Evolutionary conservation across 495 filamentous ascomycete genomes (phyloP), one percentile per base, ranked within the genome.

Genomic region (Tuber magnatum): DNA sequence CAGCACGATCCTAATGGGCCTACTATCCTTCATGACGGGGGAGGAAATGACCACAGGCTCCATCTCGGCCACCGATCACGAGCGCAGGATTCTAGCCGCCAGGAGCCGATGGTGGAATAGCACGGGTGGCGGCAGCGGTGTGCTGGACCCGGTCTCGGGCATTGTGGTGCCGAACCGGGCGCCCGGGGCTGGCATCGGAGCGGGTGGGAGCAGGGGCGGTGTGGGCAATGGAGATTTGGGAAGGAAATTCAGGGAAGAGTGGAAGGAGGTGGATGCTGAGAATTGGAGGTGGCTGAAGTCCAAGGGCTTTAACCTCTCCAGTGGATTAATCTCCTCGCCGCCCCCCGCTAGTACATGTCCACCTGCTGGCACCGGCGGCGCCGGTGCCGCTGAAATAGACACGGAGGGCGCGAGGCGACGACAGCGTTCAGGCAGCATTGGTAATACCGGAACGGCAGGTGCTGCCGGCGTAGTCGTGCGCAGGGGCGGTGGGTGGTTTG

Each of bases 1-100:
- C 18, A 93, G 90, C 68, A 99, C 95, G 5, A 99, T 99, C 80
- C 86, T 99, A 32, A 97, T 97, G 76, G 95, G 95, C 56, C 86
- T 99, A 28, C 87, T 97, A 74, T 94, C 91, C 61, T 99, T 99
- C 84, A 99, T 99, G 95, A 98, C 94, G 5, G 93, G 91, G 76
- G 94, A 99, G 81, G 95, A 99, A 85, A 97, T 98, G 94, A 99
- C 95, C 1, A 98, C 96, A 1, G 95, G 95, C 6, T 93, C 90
- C 61, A 89, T 99, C n/a, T 90, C 90, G 46, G 92, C 91, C 10
- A 89, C 89, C 12, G 91, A 94, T 61, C 84, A 87, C 22, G 94
- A 98, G 85, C 89, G 95, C 44, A 90, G 89, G 83, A 88, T 90
- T 77, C 89, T 92, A 38, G 94, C 95, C 1, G 88, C 88, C 16